These are phyloP conservation scores for Fagus crenata DNA, from an alignment of 306 rosid genomes.

Conservation along the genomic window DNA sequence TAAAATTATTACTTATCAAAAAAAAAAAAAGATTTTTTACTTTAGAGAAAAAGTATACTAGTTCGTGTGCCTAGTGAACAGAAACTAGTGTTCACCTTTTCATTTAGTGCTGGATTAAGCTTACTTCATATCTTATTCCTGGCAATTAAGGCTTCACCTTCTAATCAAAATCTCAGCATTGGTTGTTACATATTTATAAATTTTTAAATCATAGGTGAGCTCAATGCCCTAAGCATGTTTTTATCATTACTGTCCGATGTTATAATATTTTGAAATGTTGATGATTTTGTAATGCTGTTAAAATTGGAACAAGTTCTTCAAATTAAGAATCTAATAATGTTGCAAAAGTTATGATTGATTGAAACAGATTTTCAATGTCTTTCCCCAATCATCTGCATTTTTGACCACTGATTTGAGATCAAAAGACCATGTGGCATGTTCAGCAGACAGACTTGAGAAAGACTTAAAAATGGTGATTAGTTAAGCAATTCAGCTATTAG, in stretches of 20 bases:
- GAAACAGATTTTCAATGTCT: neutral
- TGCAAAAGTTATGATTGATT: neutral
- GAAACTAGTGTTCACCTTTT: neutral
- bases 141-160: neutral
- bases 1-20: neutral
- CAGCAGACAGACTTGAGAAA: neutral
- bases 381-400: neutral
- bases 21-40: neutral
- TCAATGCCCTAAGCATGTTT: neutral
- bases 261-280: neutral
- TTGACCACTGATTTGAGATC: neutral
- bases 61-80: neutral
- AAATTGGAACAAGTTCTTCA: too few relatives aligned
- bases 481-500: neutral
- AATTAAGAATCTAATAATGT: too few relatives aligned
- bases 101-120: neutral
- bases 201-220: neutral
- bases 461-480: neutral
- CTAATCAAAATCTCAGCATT: neutral
- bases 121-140: neutral
- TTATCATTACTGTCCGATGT: neutral
- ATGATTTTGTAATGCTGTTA: neutral
- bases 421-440: neutral
- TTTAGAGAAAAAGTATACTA: neutral
- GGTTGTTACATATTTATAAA: neutral